Conservation (phyloP, 257 asterid genomes). For the Primulina tabacum region DNA sequence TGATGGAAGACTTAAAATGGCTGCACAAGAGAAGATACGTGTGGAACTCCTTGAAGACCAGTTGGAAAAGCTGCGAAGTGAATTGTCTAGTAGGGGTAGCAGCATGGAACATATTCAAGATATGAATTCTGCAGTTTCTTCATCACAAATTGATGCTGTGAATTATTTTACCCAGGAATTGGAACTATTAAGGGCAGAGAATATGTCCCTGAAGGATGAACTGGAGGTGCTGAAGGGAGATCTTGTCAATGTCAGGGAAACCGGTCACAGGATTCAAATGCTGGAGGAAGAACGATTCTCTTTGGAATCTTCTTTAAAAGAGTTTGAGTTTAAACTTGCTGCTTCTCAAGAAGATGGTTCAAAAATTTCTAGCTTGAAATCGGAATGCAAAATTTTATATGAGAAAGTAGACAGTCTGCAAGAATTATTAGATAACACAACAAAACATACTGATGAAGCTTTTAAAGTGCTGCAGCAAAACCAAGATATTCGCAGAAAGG, state of each 20-base stretch:
- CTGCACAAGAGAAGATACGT: conserved; percentile 75
- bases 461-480: conserved; percentile 72
- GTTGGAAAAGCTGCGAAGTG: conserved; percentile 57
- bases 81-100: conserved; percentile 51
- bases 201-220: conserved; percentile 63
- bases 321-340: conserved; percentile 63
- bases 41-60: conserved; percentile 71
- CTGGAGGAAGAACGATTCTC: conserved; percentile 66
- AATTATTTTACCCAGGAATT: conserved; percentile 53
- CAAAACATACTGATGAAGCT: conserved; percentile 78
- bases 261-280: conserved; percentile 57
- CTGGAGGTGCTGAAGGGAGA: conserved; percentile 54
- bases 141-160: conserved; percentile 31
- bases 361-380: conserved; percentile 50
- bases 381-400: conserved; percentile 61
- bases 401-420: conserved; percentile 77
- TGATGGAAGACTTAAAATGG: conserved; percentile 74
- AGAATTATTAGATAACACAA: conserved; percentile 57
- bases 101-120: conserved; percentile 31
- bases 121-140: conserved; percentile 33
- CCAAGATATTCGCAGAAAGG: conserved; percentile 80
- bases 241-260: conserved; percentile 53
- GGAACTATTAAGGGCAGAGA: conserved; percentile 59
- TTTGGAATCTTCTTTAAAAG: conserved; percentile 62
- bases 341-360: conserved; percentile 72